These are phyloP conservation scores for Cinnamomum micranthum DNA, from an alignment of 164 flowering plant species.

Conservation along the genomic window DNA sequence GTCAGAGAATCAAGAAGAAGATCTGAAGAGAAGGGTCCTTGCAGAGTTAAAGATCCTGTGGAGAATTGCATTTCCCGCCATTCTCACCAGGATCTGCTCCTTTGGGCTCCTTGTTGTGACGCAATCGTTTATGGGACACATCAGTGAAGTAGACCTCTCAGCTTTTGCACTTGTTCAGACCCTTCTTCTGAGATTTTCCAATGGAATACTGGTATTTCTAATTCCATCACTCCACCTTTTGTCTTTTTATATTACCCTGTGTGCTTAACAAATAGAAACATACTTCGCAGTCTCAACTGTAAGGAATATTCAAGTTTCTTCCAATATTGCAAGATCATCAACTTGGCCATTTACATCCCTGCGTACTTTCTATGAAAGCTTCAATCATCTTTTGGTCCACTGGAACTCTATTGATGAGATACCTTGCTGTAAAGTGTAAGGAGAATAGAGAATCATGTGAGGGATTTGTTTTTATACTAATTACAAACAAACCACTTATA, in stretches of 20 bases:
- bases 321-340: too few relatives aligned
- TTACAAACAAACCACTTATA: too few relatives aligned
- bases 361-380: too few relatives aligned
- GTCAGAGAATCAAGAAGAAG: not conserved
- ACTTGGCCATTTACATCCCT: too few relatives aligned
- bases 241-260: too few relatives aligned
- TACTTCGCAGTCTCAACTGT: not conserved
- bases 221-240: not conserved
- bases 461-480: too few relatives aligned
- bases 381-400: too few relatives aligned
- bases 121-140: constrained; percentile 53
- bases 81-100: constrained; percentile 38
- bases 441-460: too few relatives aligned
- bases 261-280: too few relatives aligned
- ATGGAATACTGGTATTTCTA: constrained; percentile 39
- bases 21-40: constrained; percentile 21
- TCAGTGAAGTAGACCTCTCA: constrained; percentile 40
- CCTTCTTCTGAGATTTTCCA: constrained; percentile 39
- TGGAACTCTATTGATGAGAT: too few relatives aligned
- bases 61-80: constrained; percentile 51
- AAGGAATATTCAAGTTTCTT: not conserved
- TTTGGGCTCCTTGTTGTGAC: constrained; percentile 36
- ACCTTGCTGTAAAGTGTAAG: too few relatives aligned
- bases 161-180: constrained; percentile 44
- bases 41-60: constrained; percentile 42